Base-by-base conservation (phyloP, 2,329 filamentous ascomycete species). In the Talaromyces marneffei region DNA sequence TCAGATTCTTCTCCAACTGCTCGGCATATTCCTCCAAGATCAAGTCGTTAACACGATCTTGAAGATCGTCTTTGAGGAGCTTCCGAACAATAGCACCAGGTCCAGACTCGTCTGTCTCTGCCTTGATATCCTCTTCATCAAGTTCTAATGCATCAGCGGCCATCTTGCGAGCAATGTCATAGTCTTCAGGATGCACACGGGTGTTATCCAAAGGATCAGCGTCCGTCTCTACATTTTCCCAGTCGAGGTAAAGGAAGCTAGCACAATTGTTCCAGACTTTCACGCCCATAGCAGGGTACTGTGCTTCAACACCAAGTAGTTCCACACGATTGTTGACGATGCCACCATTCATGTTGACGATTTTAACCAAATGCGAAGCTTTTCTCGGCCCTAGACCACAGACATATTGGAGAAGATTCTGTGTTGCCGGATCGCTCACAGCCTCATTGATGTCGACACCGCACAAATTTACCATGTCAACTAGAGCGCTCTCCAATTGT, bases 111-210 rank as follows among this genome's bases (percentile, higher is more conserved):
- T 96, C 91, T 4, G 89, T 89, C 77, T 97, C 92, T 1, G 90
- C 91, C 76, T 96, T 95, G 72, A 99, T 91, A 70, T 99, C 94
- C 78, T 99, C 94, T 77, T 99, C 94, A 68, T 99, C 94, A 66
- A 99, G 83, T 72, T 97, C 93, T 53, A 99, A 81, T 16, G 94
- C 94, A 80, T 99, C 94, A 3, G 94, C 94, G 20, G 94, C 94
- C 88, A 99, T 97, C 78, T 99, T 99, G 68, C 93, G 90, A 54
- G 92, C 94, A 64, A 99, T 87, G 68, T 99, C 94, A 75, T 99
- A 99, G 73, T 99, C 94, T 79, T 99, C 94, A 1, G 94, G 94
- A 71, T 99, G 94, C 18, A 99, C 92, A 79, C 94, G 90, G 52
- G 94, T 99, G 72, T 94, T 96, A 76, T 99, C 94, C 27, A 99